A percentile compares a stretch with the other conserved stretches of the same genome.
Evolutionary conservation across 2,329 filamentous ascomycete species (phyloP).

Genomic region (Rhinocladiella mackenziei): DNA sequence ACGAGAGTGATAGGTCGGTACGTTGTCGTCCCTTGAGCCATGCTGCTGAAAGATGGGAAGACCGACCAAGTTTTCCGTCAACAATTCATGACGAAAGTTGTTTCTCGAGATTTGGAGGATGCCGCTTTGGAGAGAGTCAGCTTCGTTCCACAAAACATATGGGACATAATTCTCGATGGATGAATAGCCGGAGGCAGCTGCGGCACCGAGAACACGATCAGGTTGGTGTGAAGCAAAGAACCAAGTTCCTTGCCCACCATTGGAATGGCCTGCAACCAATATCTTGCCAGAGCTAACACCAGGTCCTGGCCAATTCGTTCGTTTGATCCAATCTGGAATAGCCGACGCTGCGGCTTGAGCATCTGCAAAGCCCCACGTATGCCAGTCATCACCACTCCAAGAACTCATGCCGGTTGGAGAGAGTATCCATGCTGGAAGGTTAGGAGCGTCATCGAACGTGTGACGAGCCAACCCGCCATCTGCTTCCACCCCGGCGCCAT

Average conservation of each 20-base stretch:
- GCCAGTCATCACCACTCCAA: constrained; percentile 61
- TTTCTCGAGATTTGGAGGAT: constrained; percentile 48
- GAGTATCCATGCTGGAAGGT: constrained; percentile 54
- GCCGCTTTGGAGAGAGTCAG: constrained; percentile 49
- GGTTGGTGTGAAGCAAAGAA: constrained; percentile 54
- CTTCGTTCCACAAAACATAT: constrained; percentile 53
- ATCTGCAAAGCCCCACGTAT: constrained; percentile 56
- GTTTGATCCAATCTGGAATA: constrained; percentile 50
- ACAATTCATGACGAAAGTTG: constrained; percentile 54
- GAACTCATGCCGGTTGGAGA: constrained; percentile 55
- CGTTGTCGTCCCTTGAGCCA: constrained; percentile 55
- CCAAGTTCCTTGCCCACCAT: constrained; percentile 59
- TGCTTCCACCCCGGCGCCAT: constrained; percentile 56
- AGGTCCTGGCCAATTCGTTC: constrained; percentile 47
- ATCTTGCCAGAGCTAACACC: constrained; percentile 45
- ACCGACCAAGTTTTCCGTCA: constrained; percentile 49
- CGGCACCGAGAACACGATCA: constrained; percentile 54
- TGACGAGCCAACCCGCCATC: constrained; percentile 46
- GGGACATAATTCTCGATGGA: constrained; percentile 59
- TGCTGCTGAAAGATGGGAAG: constrained; percentile 56
- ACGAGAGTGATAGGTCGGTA: constrained; percentile 55
- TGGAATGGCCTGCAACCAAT: constrained; percentile 57
- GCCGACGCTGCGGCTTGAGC: constrained; percentile 50
- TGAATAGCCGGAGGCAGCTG: constrained; percentile 56
- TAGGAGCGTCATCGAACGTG: constrained; percentile 48